These are phyloP conservation scores for Selaginella tamariscina DNA, from an alignment of 75 land plant species.

Conservation along the genomic window DNA sequence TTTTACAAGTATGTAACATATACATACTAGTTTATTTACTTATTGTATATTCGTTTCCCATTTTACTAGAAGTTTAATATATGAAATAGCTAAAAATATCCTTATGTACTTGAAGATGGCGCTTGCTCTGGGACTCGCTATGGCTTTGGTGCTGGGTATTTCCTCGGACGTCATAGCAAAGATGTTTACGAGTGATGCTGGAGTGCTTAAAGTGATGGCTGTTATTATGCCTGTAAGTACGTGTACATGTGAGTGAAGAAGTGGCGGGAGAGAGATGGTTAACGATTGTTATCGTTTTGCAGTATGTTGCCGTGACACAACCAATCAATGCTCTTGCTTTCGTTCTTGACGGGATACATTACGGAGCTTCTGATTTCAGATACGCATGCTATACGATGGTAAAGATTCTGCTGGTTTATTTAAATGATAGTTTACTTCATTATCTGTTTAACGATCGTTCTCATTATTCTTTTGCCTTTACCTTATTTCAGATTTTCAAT, in stretches of 20 bases:
- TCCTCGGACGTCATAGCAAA: background rate
- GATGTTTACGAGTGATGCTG: background rate
- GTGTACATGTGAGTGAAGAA: background rate
- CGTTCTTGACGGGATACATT: constrained; percentile 87
- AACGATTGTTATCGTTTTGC: constrained; percentile 7
- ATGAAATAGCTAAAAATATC: too few species aligned
- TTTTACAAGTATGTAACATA: constrained; percentile 55
- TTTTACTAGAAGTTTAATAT: too few species aligned
- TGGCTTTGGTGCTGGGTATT: background rate
- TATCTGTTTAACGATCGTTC: background rate
- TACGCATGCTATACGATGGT: constrained; percentile 85
- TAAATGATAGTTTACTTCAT: background rate
- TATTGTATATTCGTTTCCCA: background rate
- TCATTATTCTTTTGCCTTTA: background rate
- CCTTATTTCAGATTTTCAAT: background rate
- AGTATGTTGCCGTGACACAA: constrained; percentile 86
- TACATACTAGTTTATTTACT: background rate
- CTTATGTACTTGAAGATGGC: background rate
- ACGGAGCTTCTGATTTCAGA: constrained; percentile 80
- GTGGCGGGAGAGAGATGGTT: background rate
- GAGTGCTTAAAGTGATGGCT: background rate
- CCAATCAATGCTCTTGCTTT: constrained; percentile 86
- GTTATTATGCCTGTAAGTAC: constrained; percentile 1
- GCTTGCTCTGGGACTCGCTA: background rate
- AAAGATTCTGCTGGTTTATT: background rate